A percentile compares a stretch with the other conserved stretches of the same genome.
These are phyloP conservation scores for Nigrospora sphaerica DNA, from an alignment of 2,329 filamentous ascomycete species.

Conservation along the genomic window DNA sequence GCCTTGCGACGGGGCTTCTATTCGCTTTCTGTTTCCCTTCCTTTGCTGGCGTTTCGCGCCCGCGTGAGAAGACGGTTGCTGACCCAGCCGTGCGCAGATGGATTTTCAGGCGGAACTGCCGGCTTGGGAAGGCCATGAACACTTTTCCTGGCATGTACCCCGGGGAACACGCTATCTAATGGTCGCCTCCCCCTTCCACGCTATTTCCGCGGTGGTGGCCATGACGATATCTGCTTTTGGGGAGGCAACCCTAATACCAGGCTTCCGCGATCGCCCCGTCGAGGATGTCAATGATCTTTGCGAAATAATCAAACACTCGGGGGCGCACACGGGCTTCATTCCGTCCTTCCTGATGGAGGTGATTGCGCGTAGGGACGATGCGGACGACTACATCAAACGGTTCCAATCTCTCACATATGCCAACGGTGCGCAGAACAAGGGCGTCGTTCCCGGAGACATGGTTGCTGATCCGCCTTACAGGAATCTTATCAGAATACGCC, in stretches of 20 bases:
- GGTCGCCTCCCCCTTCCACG: slow-evolving; percentile 3
- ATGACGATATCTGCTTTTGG: slow-evolving; percentile 3
- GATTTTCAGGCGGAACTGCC: slow-evolving; percentile 2
- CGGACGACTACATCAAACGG: slow-evolving; percentile 1
- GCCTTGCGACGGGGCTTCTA: too few species aligned
- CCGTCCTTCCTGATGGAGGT: slow-evolving; percentile 4
- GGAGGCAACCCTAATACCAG: not conserved
- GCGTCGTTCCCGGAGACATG: not conserved
- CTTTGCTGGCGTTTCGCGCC: not conserved
- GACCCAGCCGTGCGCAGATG: not conserved
- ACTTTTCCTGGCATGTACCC: slow-evolving; percentile 2
- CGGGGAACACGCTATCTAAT: slow-evolving; percentile 3
- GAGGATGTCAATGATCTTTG: slow-evolving; percentile 1
- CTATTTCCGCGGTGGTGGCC: slow-evolving; percentile 2
- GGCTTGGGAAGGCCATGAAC: slow-evolving; percentile 1
- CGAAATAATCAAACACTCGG: slow-evolving; percentile 4
- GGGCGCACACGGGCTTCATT: slow-evolving; percentile 1
- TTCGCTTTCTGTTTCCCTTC: not conserved
- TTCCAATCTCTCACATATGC: slow-evolving; percentile 3
- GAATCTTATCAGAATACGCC: slow-evolving; percentile 3
- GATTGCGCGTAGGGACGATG: slow-evolving; percentile 2
- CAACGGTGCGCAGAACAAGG: not conserved
- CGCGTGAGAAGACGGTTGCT: too few species aligned
- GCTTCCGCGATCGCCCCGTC: slow-evolving; percentile 2
- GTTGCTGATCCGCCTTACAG: not conserved